Evolutionary conservation across 2,329 filamentous ascomycete species (phyloP).

Genomic region (Nemania sp.): DNA sequence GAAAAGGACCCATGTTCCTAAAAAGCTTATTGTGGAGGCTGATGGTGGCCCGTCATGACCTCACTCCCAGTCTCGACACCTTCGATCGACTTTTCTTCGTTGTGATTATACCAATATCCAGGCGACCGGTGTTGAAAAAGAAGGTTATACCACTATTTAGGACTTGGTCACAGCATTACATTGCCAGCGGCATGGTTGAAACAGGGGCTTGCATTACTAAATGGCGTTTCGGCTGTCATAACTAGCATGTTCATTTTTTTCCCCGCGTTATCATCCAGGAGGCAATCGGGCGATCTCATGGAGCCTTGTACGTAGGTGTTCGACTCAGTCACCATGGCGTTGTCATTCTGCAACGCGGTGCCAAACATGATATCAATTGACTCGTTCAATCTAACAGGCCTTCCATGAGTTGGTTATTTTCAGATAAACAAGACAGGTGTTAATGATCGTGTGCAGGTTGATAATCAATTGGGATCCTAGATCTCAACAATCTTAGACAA

Average conservation of each 20-base stretch:
- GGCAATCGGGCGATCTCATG: slow-evolving; percentile 20
- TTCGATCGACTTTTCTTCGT: slow-evolving; percentile 31
- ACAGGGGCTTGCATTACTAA: slow-evolving; percentile 29
- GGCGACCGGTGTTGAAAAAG: slow-evolving; percentile 41
- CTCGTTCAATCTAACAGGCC: slow-evolving; percentile 15
- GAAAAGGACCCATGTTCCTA: slow-evolving; percentile 4
- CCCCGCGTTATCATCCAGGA: slow-evolving; percentile 17
- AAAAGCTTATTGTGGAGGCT: slow-evolving; percentile 8
- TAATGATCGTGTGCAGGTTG: slow-evolving; percentile 4
- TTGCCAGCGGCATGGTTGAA: slow-evolving; percentile 25
- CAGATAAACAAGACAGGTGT: not conserved
- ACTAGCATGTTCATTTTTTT: slow-evolving; percentile 28
- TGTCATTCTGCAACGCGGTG: slow-evolving; percentile 4
- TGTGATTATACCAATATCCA: slow-evolving; percentile 39
- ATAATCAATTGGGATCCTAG: not conserved
- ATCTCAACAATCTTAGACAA: not conserved
- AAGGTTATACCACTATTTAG: slow-evolving; percentile 40
- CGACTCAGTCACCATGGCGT: slow-evolving; percentile 13
- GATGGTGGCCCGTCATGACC: slow-evolving; percentile 26
- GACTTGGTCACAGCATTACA: slow-evolving; percentile 39
- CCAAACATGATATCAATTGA: slow-evolving; percentile 22
- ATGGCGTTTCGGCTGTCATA: slow-evolving; percentile 30
- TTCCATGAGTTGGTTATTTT: not conserved
- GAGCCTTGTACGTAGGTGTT: slow-evolving; percentile 24
- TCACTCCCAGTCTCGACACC: slow-evolving; percentile 26